Conservation (phyloP, 2,329 filamentous ascomycete genomes). For the Ophiostoma quercus region DNA sequence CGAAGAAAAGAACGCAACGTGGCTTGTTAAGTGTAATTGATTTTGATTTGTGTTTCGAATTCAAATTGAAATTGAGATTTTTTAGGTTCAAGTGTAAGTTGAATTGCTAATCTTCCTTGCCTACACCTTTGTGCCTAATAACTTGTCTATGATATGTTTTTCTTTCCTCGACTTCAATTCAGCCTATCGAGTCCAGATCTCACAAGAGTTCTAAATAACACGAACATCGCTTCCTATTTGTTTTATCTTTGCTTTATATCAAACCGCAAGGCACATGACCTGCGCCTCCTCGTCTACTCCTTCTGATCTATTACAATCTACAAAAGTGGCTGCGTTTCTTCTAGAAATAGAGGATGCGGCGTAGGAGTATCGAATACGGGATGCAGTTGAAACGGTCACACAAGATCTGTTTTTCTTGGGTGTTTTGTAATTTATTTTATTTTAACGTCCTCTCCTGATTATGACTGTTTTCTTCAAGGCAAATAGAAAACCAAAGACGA, state of each 20-base stretch:
- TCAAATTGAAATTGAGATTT: no score
- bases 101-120: no score
- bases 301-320: neutral
- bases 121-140: no score
- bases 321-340: neutral
- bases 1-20: no score
- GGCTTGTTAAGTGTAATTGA: no score
- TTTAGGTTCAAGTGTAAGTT: no score
- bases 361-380: constrained; percentile 7
- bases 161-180: no score
- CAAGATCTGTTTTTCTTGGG: neutral
- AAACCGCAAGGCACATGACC: neutral
- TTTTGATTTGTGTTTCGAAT: no score
- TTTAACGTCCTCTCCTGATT: neutral
- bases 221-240: neutral
- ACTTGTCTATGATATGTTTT: no score
- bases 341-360: neutral
- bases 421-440: neutral
- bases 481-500: neutral
- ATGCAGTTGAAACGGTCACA: neutral
- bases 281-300: neutral
- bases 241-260: neutral
- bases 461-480: no score
- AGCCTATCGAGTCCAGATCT: no score
- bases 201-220: neutral